Evolutionary conservation across 306 rosid genomes (phyloP), one percentile per base, ranked within the genome.

Genomic region (Sicyos baderoa): DNA sequence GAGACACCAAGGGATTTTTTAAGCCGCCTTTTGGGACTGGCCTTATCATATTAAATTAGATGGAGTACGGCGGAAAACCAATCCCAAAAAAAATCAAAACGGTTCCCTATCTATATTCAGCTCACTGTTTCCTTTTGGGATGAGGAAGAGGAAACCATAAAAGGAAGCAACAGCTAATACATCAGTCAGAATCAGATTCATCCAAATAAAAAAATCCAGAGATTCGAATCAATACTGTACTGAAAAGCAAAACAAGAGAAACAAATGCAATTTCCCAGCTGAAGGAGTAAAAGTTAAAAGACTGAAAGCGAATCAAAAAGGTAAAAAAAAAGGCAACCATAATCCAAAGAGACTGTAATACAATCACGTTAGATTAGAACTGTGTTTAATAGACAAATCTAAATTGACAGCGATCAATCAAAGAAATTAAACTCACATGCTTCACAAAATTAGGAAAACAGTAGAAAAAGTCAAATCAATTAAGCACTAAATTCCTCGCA

Each of bases 121-220:
- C 42, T 25, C 4, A 23, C 44, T 67, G 72, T 47, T 49, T 47
- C 0, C 72, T 48, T 67, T 48, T 49, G 23, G 45, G 72, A 12
- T 67, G 56, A 49, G 56, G 45, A 47, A 67, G 42, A 66, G 55
- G 23, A 54, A 65, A 13, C 19, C 57, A 25, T 48, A 37, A 15
- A 67, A 67, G 57, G 56, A 49, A 67, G 44, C 16, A 67, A 49
- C 44, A 47, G 21, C 25, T 49, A 67, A 67, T 56, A 50, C 50
- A 67, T 67, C 57, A 48, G 44, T 67, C 72, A 67, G 72, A 48
- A 67, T 67, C 72, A 23, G 57, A 67, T 67, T 67, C 72, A 48
- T 48, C 45, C 48, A 67, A 51, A 67, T 67, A 67, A 67, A 67
- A 67, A 67, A 25, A 23, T 25, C 22, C 56, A 47, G 17, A 47